Percentiles rank a stretch among this genome's conserved stretches.
Evolutionary conservation across 805 yeast genomes (phyloP).

Genomic region (Lachancea fermentati): DNA sequence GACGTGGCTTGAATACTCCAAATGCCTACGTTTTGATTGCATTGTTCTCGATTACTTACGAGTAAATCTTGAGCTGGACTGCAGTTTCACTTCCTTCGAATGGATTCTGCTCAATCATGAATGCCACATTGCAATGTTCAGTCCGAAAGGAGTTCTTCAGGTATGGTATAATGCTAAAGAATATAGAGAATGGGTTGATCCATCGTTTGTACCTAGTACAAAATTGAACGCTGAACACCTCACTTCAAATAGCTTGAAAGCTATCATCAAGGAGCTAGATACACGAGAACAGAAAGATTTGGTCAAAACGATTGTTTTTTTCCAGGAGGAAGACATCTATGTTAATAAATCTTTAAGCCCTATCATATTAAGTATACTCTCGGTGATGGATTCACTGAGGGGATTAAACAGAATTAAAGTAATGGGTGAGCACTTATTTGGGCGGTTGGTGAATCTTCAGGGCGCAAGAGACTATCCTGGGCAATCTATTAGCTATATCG

Average conservation of each 20-base stretch:
- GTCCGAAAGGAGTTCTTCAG: conserved; percentile 22
- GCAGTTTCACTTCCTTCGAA: conserved; percentile 20
- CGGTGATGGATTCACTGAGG: conserved; percentile 20
- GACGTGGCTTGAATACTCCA: conserved; percentile 22
- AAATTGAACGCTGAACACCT: conserved; percentile 4
- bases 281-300: background rate
- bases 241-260: background rate
- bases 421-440: conserved; percentile 20
- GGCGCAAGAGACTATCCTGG: conserved; percentile 30
- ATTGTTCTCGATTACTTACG: conserved; percentile 27
- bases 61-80: conserved; percentile 22
- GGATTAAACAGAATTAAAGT: conserved; percentile 16
- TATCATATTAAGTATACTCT: conserved; percentile 11
- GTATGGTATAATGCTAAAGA: conserved; percentile 26
- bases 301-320: conserved; percentile 1
- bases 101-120: conserved; percentile 20
- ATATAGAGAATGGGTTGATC: conserved; percentile 10
- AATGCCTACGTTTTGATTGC: conserved; percentile 28
- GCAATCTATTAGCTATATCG: conserved; percentile 20
- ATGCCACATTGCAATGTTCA: conserved; percentile 20
- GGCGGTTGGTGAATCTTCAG: conserved; percentile 24
- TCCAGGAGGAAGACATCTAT: conserved; percentile 4
- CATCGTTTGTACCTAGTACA: conserved; percentile 1
- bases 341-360: conserved; percentile 3
- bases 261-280: background rate